These are phyloP conservation scores for Termitomyces bulborhizus DNA, from an alignment of 768 basidiomycete genomes.

Conservation along the genomic window DNA sequence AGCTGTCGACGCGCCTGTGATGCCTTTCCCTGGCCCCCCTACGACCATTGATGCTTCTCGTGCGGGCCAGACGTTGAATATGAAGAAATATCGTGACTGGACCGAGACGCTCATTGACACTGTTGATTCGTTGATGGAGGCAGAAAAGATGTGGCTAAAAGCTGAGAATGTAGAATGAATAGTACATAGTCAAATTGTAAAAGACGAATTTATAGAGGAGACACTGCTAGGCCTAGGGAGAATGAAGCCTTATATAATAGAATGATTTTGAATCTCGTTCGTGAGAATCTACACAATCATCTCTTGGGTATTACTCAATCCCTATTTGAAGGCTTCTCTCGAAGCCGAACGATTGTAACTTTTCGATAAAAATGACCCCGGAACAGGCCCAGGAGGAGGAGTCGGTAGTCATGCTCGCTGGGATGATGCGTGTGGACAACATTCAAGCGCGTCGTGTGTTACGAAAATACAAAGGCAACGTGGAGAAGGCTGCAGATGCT, in stretches of 20 bases:
- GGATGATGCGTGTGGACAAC: constrained; percentile 27
- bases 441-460: constrained; percentile 50
- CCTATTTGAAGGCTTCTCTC: background rate
- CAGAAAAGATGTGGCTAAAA: constrained; percentile 13
- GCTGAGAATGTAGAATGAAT: background rate
- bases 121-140: constrained; percentile 11
- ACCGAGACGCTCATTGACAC: constrained; percentile 10
- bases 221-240: too few relatives aligned
- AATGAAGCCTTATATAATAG: too few relatives aligned
- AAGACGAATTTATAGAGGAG: too few relatives aligned
- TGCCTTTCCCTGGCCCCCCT: constrained; percentile 5
- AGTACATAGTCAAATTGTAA: too few relatives aligned
- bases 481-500: constrained; percentile 49
- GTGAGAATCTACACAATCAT: too few relatives aligned
- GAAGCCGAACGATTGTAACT: background rate
- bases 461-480: constrained; percentile 53
- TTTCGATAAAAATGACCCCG: constrained; percentile 11
- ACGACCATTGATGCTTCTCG: constrained; percentile 11
- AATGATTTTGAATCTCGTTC: background rate
- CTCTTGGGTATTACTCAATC: background rate
- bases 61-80: constrained; percentile 9
- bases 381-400: constrained; percentile 24
- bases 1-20: constrained; percentile 1
- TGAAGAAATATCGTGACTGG: constrained; percentile 13
- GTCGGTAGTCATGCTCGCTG: constrained; percentile 26